Evolutionary conservation across 1,284 basidiomycete genomes (phyloP).

Genomic region (Cutaneotrichosporon spelunceum): DNA sequence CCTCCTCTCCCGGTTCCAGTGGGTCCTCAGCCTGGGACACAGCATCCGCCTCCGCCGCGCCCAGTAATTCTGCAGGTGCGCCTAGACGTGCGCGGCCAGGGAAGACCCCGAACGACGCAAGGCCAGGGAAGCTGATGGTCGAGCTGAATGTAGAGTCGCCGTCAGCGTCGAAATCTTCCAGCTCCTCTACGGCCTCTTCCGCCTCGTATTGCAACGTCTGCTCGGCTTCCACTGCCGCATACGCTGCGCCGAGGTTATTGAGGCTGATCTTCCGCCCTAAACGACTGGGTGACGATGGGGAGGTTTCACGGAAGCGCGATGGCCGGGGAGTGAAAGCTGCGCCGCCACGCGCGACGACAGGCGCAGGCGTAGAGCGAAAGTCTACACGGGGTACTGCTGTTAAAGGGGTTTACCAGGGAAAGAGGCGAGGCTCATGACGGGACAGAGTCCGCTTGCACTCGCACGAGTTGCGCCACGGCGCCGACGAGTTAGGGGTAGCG

Average conservation of each 20-base stretch:
- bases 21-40: neutral
- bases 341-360: constrained; percentile 11
- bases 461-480: too few relatives aligned
- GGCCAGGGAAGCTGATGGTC: neutral
- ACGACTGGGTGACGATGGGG: neutral
- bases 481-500: too few relatives aligned
- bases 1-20: neutral
- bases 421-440: too few relatives aligned
- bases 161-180: constrained; percentile 7
- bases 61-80: neutral
- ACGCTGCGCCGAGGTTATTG: constrained; percentile 10
- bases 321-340: constrained; percentile 13
- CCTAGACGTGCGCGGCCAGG: neutral
- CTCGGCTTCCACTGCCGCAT: constrained; percentile 2
- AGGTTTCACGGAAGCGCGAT: neutral
- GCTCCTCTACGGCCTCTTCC: constrained; percentile 8
- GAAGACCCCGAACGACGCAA: neutral
- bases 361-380: constrained; percentile 12
- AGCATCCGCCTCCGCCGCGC: neutral
- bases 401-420: too few relatives aligned
- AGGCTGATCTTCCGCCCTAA: constrained; percentile 19
- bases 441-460: too few relatives aligned
- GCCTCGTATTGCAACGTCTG: neutral
- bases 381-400: constrained; percentile 16
- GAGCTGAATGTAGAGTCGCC: constrained; percentile 4